phyloP scores from a whole-genome alignment of 306 rosid genomes.

The Lathyrus aphaca region DNA sequence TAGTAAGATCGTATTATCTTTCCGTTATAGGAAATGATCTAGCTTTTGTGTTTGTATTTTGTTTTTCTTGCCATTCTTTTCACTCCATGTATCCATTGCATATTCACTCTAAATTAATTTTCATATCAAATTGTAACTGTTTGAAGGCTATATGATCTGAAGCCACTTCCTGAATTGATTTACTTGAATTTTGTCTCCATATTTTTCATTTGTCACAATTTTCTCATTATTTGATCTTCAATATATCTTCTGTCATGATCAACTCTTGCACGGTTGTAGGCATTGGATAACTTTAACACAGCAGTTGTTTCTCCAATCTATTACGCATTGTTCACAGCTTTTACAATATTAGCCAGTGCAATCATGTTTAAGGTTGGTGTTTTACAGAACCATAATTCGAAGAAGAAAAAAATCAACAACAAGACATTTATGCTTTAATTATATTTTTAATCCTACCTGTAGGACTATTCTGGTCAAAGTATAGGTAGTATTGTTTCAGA shows the following conservation, averaged over 20 bases:
- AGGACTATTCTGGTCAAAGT: constrained; percentile 96
- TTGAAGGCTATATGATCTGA: constrained; percentile 26
- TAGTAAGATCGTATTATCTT: no score
- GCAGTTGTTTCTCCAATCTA: constrained; percentile 86
- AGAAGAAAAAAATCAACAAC: constrained; percentile 21
- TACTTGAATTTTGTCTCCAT: constrained; percentile 19
- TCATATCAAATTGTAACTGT: neutral
- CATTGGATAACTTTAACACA: constrained; percentile 85
- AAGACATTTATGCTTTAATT: constrained; percentile 33
- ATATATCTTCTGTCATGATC: constrained; percentile 17
- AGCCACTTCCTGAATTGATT: constrained; percentile 13
- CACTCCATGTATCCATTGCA: constrained; percentile 6
- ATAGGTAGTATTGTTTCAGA: constrained; percentile 77
- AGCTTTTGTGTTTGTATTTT: neutral
- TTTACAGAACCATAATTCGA: constrained; percentile 32
- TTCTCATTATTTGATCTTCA: constrained; percentile 36
- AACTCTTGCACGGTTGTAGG: constrained; percentile 54
- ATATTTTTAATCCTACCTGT: constrained; percentile 32
- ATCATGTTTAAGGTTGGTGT: constrained; percentile 89
- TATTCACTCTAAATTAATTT: neutral
- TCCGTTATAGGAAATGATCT: no score
- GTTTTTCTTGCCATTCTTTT: constrained; percentile 26
- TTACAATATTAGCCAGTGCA: constrained; percentile 85
- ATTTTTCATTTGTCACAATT: neutral
- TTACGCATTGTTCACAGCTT: constrained; percentile 87